Evolutionary conservation across 2,329 filamentous ascomycete genomes (phyloP).

Genomic region (Venturia carpophila): DNA sequence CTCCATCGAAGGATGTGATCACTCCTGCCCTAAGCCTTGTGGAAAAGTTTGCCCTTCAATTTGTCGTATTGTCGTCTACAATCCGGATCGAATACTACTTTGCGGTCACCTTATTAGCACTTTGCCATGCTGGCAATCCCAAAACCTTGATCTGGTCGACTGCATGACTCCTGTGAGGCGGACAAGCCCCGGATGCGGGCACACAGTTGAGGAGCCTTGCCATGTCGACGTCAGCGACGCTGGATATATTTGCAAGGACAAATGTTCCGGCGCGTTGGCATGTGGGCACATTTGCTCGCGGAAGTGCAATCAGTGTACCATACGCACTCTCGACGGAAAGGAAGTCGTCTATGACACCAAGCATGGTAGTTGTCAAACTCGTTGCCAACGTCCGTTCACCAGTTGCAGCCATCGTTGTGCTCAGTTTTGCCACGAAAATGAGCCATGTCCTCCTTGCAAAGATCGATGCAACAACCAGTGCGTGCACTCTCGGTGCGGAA

Average conservation of each 20-base stretch:
- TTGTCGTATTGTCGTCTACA: constrained; percentile 32
- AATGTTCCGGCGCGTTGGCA: constrained; percentile 17
- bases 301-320: constrained; percentile 16
- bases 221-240: constrained; percentile 14
- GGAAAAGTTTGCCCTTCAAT: constrained; percentile 36
- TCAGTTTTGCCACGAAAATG: constrained; percentile 24
- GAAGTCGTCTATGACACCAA: constrained; percentile 1
- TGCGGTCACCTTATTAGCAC: constrained; percentile 37
- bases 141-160: constrained; percentile 15
- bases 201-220: constrained; percentile 19
- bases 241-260: constrained; percentile 19
- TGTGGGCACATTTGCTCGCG: constrained; percentile 23
- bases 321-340: background rate
- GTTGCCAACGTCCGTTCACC: constrained; percentile 24
- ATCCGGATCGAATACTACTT: constrained; percentile 25
- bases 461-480: constrained; percentile 24
- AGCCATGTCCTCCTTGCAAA: constrained; percentile 3
- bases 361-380: too few relatives aligned
- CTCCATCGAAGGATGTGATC: constrained; percentile 37
- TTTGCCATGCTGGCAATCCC: constrained; percentile 19
- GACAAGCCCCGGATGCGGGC: constrained; percentile 17
- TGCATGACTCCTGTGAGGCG: constrained; percentile 17
- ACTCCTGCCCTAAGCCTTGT: constrained; percentile 39
- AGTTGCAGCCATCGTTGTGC: constrained; percentile 28
- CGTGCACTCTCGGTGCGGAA: constrained; percentile 25